Evolutionary conservation across 306 rosid species (phyloP), one percentile per base, ranked within the genome.

Genomic region (Begonia peltatifolia): DNA sequence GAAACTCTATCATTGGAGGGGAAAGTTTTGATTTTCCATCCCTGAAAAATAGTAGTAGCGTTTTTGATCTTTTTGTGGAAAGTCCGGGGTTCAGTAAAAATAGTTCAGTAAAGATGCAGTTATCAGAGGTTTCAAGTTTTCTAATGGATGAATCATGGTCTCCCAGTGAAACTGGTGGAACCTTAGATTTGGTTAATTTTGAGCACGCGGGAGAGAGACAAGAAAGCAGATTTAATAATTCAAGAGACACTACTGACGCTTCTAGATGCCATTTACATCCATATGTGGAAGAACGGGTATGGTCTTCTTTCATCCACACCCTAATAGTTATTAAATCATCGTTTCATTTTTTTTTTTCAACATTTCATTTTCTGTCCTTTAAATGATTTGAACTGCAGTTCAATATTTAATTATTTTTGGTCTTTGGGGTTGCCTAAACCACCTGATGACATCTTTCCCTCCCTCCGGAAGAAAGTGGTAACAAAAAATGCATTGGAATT

Each of bases 61-160:
- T 36, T 61, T 50, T 50, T 52, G 64, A 63, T 41, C 68, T 63
- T 50, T 46, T 64, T 14, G 61, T 62, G 54, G 67, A 51, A 43
- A 15, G 61, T 53, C 68, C 60, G 15, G 72, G 76, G 61, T 65
- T 59, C 63, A 71, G 71, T 44, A 71, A 52, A 44, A 60, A 60
- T 67, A 62, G 74, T 68, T 74, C 71, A 20, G 25, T 59, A 46
- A 80, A 68, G 57, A 64, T 63, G 55, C 78, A 68, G 62, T 64
- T 60, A 51, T 76, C 81, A 55, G 84, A 76, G 60, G 77, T 67
- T 76, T 78, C 70, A 60, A 75, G 73, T 54, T 79, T 76, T 60
- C 71, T 54, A 55, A 74, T 68, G 64, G 78, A 66, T 38, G 69
- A 67, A 50, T 61, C 76, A 56, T 69, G 58, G 75, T 69, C 65